Percentiles rank a stretch among this genome's conserved stretches.
Conservation (phyloP, 768 basidiomycete species). For the Collybiopsis confluens region DNA sequence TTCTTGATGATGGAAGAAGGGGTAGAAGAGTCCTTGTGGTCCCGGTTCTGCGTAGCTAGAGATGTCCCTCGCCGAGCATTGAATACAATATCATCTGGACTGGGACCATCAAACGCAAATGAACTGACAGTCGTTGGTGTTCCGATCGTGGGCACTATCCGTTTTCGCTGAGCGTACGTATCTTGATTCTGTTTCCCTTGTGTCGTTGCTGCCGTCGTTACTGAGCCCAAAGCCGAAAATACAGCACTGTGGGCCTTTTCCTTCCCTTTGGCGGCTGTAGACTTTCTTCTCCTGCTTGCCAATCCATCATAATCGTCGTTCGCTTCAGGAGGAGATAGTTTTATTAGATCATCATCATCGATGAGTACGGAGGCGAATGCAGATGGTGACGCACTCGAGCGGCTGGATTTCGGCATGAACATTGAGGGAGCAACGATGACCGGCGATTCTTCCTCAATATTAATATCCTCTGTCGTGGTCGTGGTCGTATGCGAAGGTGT, state of each 20-base stretch:
- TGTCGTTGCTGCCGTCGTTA: constrained; percentile 14
- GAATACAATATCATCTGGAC: constrained; percentile 88
- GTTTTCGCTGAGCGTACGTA: constrained; percentile 22
- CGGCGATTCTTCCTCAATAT: constrained; percentile 23
- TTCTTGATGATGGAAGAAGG: constrained; percentile 15
- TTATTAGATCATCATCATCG: constrained; percentile 43
- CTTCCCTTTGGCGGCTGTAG: constrained; percentile 23
- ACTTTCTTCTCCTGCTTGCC: too few relatives aligned
- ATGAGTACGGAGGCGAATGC: constrained; percentile 71
- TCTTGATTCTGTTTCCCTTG: constrained; percentile 11
- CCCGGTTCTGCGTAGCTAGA: constrained; percentile 34
- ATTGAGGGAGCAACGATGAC: constrained; percentile 43
- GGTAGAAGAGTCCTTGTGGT: constrained; percentile 13
- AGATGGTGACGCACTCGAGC: constrained; percentile 72
- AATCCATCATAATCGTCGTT: constrained; percentile 14
- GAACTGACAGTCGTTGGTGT: constrained; percentile 30
- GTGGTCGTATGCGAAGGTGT: not conserved
- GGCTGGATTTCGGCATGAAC: constrained; percentile 49
- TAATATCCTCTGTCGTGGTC: too few relatives aligned
- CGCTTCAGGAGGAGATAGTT: constrained; percentile 29
- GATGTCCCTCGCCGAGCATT: constrained; percentile 76
- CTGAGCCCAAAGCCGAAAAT: not conserved
- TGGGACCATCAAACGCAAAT: constrained; percentile 78
- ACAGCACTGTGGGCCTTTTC: constrained; percentile 21
- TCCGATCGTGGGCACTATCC: constrained; percentile 30